Evolutionary conservation across 345 rosid genomes (phyloP).

Genomic region (Gossypium sturtianum): DNA sequence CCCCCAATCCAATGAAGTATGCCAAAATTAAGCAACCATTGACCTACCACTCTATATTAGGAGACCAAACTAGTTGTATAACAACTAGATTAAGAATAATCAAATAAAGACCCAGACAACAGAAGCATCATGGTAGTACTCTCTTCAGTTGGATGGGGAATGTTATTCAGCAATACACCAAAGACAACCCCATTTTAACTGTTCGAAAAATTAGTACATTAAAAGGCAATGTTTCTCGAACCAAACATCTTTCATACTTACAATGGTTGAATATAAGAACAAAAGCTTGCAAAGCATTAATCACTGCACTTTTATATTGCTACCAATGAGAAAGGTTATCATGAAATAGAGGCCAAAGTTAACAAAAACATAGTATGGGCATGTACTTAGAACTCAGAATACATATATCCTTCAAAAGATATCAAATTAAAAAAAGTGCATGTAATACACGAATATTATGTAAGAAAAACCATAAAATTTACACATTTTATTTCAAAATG

Average conservation of each 20-base stretch:
- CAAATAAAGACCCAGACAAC: neutral
- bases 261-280: neutral
- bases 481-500: neutral
- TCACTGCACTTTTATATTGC: neutral
- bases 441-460: neutral
- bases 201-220: neutral
- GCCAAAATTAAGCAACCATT: neutral
- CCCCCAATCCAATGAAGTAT: neutral
- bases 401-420: neutral
- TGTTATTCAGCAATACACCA: neutral
- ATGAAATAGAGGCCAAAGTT: neutral
- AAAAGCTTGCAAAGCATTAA: neutral
- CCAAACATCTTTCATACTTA: neutral
- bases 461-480: neutral
- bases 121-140: neutral
- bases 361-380: neutral
- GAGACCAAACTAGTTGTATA: conserved; percentile 2
- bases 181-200: neutral
- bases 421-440: neutral
- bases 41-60: neutral
- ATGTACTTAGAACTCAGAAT: neutral
- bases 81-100: neutral
- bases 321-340: neutral
- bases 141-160: conserved; percentile 1
- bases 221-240: conserved; percentile 1